Evolutionary conservation across 352 stramenopile genomes (phyloP).

Genomic region (Globisporangium parvum): DNA sequence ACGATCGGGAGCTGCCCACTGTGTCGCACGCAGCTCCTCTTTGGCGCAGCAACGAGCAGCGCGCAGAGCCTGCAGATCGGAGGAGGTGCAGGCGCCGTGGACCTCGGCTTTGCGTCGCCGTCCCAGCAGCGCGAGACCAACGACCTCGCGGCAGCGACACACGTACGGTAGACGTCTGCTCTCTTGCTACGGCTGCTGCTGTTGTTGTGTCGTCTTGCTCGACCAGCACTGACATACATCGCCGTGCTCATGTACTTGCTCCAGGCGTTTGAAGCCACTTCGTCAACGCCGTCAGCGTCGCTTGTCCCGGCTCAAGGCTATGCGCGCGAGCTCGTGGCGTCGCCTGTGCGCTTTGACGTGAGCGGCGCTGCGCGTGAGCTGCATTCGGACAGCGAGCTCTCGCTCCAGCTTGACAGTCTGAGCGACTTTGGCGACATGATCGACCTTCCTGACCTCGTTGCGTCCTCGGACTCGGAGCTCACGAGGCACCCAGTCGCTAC

Average conservation of each 20-base stretch:
- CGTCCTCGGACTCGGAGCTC: conserved; percentile 28
- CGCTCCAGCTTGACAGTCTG: conserved; percentile 36
- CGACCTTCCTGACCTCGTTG: conserved; percentile 46
- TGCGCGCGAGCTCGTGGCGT: not conserved
- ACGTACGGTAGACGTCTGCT: not conserved
- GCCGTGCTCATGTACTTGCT: not conserved
- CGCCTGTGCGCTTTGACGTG: conserved; percentile 12
- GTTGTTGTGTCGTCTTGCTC: not conserved
- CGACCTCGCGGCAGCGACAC: not conserved
- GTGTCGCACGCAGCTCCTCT: conserved; percentile 45
- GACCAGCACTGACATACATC: not conserved
- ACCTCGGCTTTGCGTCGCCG: not conserved
- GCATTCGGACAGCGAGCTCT: conserved; percentile 23
- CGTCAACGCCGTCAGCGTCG: not conserved
- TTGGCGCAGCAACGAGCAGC: conserved; percentile 8
- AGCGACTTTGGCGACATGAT: conserved; percentile 57
- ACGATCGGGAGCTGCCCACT: conserved; percentile 34
- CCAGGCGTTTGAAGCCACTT: conserved; percentile 2
- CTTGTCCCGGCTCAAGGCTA: not conserved
- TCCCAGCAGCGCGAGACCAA: not conserved
- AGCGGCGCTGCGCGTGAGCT: conserved; percentile 17
- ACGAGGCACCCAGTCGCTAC: conserved; percentile 1
- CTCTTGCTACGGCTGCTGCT: not conserved
- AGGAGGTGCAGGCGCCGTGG: conserved; percentile 1
- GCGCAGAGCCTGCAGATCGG: not conserved